Evolutionary conservation across 1,284 basidiomycete genomes (phyloP), one percentile per base, ranked within the genome.

Genomic region (Boletus albobrunnescens): DNA sequence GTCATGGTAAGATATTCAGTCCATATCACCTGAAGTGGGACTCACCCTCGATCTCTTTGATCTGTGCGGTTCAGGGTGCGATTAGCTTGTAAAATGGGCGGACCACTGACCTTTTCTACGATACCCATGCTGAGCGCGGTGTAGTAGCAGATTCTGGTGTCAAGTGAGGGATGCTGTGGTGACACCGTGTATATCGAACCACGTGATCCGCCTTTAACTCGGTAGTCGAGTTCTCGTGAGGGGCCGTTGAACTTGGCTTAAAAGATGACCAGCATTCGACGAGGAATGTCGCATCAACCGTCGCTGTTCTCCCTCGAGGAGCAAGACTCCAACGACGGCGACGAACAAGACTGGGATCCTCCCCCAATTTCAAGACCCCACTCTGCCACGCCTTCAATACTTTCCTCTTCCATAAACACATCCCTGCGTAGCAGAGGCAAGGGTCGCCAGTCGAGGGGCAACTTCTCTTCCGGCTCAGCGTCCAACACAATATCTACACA

Each of bases 31-130:
- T 30, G 28, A 22, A 20, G 6, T 2, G 33, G n/a, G 13, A 41
- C 62, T 71, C 64, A 91, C 90, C 89, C 78, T 95, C 90, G 55
- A 94, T 94, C 65, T 91, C 91, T 68, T 93, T 93, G 56, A 94
- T 94, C 90, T 92, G 23, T 4, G 23, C 1, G 26, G 20, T 19
- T 32, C 19, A 26, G 13, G 8, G 19, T 40, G 38, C 6, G 20
- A 41, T 41, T 19, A 35, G 33, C 5, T 3, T 33, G 8, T 3
- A 19, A 20, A 20, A 37, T 36, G 28, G 14, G 19, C 36, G 1
- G 13, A 43, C 26, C 17, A 50, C 64, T 28, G 37, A 84, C 89
- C 81, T 94, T 94, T 72, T 94, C 91, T 56, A 92, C 75, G 61
- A 94, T 81, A 62, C 91, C 91, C 91, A 94, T 94, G 55, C 53